Conservation (phyloP, 2,329 filamentous ascomycete species). For the Cylindrodendrum hubeiense region DNA sequence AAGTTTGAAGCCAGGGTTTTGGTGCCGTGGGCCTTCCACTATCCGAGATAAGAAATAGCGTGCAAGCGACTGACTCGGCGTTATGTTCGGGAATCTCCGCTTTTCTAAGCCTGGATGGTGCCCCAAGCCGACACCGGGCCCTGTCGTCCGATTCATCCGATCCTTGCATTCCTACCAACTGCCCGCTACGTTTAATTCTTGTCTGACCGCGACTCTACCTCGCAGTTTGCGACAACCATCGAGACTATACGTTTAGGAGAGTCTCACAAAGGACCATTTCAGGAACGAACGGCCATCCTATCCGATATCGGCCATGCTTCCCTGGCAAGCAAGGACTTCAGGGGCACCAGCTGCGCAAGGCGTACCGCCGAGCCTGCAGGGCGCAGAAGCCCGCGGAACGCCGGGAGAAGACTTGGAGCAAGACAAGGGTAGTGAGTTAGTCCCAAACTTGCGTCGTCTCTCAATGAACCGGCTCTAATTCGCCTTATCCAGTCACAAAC, state of each 20-base stretch:
- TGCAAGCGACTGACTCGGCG: background rate
- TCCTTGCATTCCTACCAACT: background rate
- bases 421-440: background rate
- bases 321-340: background rate
- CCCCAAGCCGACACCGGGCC: background rate
- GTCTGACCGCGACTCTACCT: background rate
- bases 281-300: background rate
- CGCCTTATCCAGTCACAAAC: background rate
- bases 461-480: background rate
- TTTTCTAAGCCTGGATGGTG: background rate
- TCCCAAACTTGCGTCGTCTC: background rate
- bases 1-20: too few species aligned
- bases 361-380: background rate
- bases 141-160: background rate
- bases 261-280: background rate
- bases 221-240: background rate
- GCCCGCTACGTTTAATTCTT: background rate
- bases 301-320: conserved; percentile 3
- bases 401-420: background rate
- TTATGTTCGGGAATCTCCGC: background rate
- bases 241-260: background rate
- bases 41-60: too few species aligned
- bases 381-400: background rate
- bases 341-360: background rate
- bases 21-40: too few species aligned